Base-by-base conservation (phyloP, 2,329 filamentous ascomycete genomes). In the Magnaporthiopsis poae region DNA sequence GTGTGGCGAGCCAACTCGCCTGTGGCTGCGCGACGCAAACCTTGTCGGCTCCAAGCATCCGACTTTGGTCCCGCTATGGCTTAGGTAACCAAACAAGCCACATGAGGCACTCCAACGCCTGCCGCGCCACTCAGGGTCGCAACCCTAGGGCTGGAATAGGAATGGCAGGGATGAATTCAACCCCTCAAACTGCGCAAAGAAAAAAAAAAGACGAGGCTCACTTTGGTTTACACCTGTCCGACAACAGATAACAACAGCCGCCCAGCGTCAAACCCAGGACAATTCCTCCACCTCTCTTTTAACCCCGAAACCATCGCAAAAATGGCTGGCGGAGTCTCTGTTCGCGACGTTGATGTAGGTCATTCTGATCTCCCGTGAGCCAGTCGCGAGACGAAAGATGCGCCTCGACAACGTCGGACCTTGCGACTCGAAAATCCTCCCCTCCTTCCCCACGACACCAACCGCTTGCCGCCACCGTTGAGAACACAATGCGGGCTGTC, bases 301-400 rank as follows among this genome's bases (percentile, higher is more conserved):
- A 39, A 15, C 61, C 27, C 39, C 64, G 60, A 66, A n/a, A 62
- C 67, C 67, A 68, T 69, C 73, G 71, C 83, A 83, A 92, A 84
- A 80, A 93, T 93, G 90, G 82, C 83, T 79, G 86, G 64, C 59
- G 64, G 89, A 81, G 90, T 91, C 80, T 86, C 84, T 76, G 90
- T 94, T 82, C 90, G 90, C 83, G 90, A 93, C 84, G 90, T 93
- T 80, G 89, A 91, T 86, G 88, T 90, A 88, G 82, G 87, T 87
- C 74, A 72, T 73, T 68, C 72, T 71, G 73, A 67, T 68, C 69
- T 69, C 71, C 68, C 71, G 67, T 75, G 69, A 75, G 66, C 70
- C 70, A 56, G 46, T 11, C 46, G n/a, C 46, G 21, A 56, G 9
- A n/a, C 46, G 18, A 25, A 25, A 56, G n/a, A 56, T 56, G n/a